These are phyloP conservation scores for Ramalina intermedia DNA, from an alignment of 495 filamentous ascomycete genomes.

Conservation along the genomic window DNA sequence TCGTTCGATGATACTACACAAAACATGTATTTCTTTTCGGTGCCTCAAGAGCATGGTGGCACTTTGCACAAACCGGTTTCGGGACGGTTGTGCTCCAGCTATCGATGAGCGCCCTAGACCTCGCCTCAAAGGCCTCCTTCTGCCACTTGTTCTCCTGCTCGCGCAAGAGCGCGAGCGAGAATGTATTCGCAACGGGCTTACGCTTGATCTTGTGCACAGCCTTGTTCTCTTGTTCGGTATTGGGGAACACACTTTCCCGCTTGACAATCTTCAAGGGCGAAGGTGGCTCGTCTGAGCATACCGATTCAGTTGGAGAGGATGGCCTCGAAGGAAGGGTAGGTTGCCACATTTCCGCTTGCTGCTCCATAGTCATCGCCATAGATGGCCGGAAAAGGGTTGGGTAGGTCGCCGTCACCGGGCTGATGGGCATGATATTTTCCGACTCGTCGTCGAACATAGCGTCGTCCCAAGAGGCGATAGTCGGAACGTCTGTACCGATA, in stretches of 20 bases:
- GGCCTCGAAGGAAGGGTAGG: neutral
- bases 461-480: too few relatives aligned
- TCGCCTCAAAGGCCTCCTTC: conserved; percentile 1
- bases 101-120: conserved; percentile 3
- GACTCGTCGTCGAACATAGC: neutral
- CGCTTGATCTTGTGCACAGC: neutral
- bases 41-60: conserved; percentile 3
- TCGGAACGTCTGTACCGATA: too few relatives aligned
- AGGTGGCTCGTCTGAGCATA: neutral
- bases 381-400: conserved; percentile 1
- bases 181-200: neutral
- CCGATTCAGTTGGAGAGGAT: neutral
- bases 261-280: neutral
- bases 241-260: neutral
- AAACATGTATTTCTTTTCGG: conserved; percentile 1
- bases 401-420: conserved; percentile 6
- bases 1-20: too few relatives aligned
- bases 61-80: conserved; percentile 8
- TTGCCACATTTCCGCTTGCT: neutral
- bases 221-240: neutral
- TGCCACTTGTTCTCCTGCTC: neutral
- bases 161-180: neutral
- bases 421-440: neutral
- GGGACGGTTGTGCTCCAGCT: conserved; percentile 8
- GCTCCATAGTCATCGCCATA: conserved; percentile 1